phyloP scores from a whole-genome alignment of 139 green algal genomes.

The Chlorella sorokiniana region DNA sequence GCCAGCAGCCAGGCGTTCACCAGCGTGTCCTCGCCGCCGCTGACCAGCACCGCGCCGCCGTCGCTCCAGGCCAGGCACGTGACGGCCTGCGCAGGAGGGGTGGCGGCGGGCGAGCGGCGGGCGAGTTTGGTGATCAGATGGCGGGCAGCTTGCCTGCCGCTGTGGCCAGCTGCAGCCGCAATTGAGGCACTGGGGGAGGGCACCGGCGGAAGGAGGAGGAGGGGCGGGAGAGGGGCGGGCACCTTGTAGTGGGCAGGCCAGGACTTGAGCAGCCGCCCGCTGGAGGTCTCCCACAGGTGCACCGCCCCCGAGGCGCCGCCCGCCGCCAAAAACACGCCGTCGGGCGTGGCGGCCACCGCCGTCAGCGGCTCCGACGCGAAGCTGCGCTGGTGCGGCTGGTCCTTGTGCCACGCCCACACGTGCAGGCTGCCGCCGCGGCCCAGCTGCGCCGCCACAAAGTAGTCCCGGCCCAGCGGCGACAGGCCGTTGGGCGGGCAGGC shows the following conservation, averaged over 20 bases:
- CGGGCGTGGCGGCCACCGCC: slow-evolving; percentile 53
- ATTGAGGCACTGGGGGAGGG: neutral
- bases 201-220: too few relatives aligned
- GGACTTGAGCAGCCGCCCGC: slow-evolving; percentile 73
- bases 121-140: neutral
- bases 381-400: slow-evolving; percentile 72
- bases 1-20: slow-evolving; percentile 79
- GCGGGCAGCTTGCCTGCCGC: neutral
- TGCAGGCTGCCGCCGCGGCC: slow-evolving; percentile 65
- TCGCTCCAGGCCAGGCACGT: slow-evolving; percentile 72
- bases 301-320: slow-evolving; percentile 74
- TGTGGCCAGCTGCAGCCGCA: neutral
- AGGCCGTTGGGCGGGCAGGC: slow-evolving; percentile 50
- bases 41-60: slow-evolving; percentile 74
- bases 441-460: slow-evolving; percentile 68
- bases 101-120: neutral
- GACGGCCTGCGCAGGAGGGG: slow-evolving; percentile 55
- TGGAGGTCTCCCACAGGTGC: slow-evolving; percentile 80
- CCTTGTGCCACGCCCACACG: slow-evolving; percentile 85
- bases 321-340: slow-evolving; percentile 61
- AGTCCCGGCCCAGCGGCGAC: slow-evolving; percentile 67
- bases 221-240: too few relatives aligned
- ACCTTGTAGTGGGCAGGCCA: slow-evolving; percentile 93
- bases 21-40: slow-evolving; percentile 79
- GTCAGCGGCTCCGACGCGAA: slow-evolving; percentile 69